Evolutionary conservation across 306 rosid species (phyloP).

Genomic region (Quercus rubra): DNA sequence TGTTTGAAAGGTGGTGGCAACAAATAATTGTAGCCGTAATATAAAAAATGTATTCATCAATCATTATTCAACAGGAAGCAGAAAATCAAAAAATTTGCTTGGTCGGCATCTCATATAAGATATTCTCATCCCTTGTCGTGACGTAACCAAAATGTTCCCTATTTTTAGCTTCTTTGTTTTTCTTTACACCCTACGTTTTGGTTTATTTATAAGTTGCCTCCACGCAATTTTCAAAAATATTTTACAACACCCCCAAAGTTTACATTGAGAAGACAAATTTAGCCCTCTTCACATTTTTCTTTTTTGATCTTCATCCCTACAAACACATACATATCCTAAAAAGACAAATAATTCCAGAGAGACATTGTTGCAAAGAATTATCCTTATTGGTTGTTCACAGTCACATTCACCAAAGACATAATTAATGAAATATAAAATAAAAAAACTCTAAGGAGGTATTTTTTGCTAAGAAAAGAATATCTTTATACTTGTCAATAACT

Average conservation of each 20-base stretch:
- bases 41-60: neutral
- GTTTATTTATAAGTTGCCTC: neutral
- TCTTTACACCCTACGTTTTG: neutral
- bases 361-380: no score
- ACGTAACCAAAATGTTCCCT: conserved; percentile 33
- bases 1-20: neutral
- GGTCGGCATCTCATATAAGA: conserved; percentile 46
- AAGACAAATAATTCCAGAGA: no score
- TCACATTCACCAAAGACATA: no score
- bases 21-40: neutral
- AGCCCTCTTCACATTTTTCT: neutral
- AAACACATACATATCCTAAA: neutral
- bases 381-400: no score
- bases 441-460: no score
- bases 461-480: no score
- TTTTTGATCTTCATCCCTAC: neutral
- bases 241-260: no score
- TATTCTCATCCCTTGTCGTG: conserved; percentile 58
- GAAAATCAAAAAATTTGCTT: neutral
- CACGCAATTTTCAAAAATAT: no score
- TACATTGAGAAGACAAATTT: neutral
- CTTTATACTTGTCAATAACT: no score
- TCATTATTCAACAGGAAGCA: conserved; percentile 3
- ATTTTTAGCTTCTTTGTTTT: conserved; percentile 20
- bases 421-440: no score